Conservation (phyloP, 768 basidiomycete species). For the Amanita pseudoporphyria region DNA sequence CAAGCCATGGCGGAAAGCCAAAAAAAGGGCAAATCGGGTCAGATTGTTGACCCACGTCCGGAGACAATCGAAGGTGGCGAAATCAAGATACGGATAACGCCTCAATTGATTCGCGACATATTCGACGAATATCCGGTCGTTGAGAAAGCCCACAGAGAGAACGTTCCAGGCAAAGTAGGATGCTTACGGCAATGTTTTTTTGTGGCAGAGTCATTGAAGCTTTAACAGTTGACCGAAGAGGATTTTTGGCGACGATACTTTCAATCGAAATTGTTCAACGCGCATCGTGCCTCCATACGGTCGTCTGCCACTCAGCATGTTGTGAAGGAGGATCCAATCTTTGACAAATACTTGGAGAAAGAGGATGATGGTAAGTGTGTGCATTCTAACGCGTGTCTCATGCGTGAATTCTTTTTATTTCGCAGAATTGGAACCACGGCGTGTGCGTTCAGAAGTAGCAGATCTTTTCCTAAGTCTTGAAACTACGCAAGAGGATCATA, state of each 20-base stretch:
- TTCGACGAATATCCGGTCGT: conserved; percentile 98
- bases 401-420: neutral
- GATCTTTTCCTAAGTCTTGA: conserved; percentile 78
- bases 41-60: conserved; percentile 82
- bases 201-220: neutral
- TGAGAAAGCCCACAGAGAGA: conserved; percentile 83
- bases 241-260: conserved; percentile 98
- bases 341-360: conserved; percentile 93
- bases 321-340: conserved; percentile 85
- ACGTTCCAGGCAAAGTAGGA: conserved; percentile 77
- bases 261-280: conserved; percentile 90
- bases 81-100: conserved; percentile 83
- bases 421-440: conserved; percentile 70
- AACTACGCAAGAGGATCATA: conserved; percentile 88
- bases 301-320: conserved; percentile 78
- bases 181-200: conserved; percentile 7
- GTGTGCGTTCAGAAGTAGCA: conserved; percentile 52
- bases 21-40: conserved; percentile 73
- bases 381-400: neutral
- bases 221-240: conserved; percentile 67
- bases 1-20: conserved; percentile 67
- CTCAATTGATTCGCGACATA: conserved; percentile 88
- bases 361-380: conserved; percentile 77
- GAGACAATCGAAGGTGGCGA: conserved; percentile 79
- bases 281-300: conserved; percentile 87